These are phyloP conservation scores for Grigorovia jiainica DNA, from an alignment of 805 yeast species.

Conservation along the genomic window DNA sequence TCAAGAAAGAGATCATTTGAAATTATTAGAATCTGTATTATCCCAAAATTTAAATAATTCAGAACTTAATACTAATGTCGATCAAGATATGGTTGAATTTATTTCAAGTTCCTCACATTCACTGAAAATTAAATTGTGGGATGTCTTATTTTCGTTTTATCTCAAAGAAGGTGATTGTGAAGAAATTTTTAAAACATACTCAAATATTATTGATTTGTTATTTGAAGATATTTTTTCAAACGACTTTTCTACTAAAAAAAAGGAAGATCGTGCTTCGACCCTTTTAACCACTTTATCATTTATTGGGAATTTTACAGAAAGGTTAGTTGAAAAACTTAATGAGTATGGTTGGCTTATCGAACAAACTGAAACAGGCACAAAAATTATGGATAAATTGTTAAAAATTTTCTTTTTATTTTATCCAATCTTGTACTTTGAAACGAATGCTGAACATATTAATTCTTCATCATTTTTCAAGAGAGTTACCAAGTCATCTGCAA, in stretches of 20 bases:
- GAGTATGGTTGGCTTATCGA: slow-evolving; percentile 30
- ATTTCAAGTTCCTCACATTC: slow-evolving; percentile 54
- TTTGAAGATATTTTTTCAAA: slow-evolving; percentile 28
- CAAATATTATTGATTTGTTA: slow-evolving; percentile 40
- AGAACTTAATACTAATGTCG: slow-evolving; percentile 10
- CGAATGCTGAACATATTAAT: slow-evolving; percentile 32
- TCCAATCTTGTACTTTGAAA: slow-evolving; percentile 44
- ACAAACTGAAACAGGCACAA: not conserved
- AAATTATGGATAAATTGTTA: slow-evolving; percentile 18
- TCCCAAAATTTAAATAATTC: slow-evolving; percentile 19
- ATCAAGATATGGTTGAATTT: slow-evolving; percentile 50
- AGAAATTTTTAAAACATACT: slow-evolving; percentile 41
- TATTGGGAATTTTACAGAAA: slow-evolving; percentile 41
- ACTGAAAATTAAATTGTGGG: slow-evolving; percentile 68
- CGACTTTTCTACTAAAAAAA: slow-evolving; percentile 31
- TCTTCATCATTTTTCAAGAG: slow-evolving; percentile 34
- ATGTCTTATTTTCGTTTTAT: slow-evolving; percentile 53
- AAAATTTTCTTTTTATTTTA: slow-evolving; percentile 35
- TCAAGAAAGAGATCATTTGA: slow-evolving; percentile 18
- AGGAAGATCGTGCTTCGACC: slow-evolving; percentile 40
- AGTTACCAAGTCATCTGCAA: slow-evolving; percentile 36
- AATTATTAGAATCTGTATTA: slow-evolving; percentile 39
- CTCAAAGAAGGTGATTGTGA: slow-evolving; percentile 20
- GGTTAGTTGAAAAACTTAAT: slow-evolving; percentile 26
- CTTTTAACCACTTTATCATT: slow-evolving; percentile 24